Conservation (phyloP, 108 stramenopile species). For the Licmophora abbreviata region DNA sequence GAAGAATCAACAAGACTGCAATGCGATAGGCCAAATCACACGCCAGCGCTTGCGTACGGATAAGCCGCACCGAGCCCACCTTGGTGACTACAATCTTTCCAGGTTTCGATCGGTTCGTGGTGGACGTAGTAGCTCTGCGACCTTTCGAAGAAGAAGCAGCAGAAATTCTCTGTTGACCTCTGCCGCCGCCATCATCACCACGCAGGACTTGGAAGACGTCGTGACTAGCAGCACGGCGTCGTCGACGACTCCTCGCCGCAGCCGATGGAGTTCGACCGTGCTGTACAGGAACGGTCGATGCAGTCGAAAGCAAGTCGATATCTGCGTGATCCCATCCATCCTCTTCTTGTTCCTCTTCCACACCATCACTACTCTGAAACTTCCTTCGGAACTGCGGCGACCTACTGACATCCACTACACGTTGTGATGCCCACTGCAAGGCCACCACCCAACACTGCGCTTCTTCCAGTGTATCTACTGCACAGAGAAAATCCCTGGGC, state of each 20-base stretch:
- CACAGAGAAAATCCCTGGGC: conserved; percentile 72
- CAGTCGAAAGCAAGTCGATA: not conserved
- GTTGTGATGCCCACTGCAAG: conserved; percentile 54
- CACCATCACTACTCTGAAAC: not conserved
- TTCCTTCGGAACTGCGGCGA: not conserved
- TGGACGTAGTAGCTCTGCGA: not conserved
- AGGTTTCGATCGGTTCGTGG: not conserved
- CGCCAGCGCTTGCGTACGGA: conserved; percentile 8
- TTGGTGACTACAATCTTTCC: conserved; percentile 41
- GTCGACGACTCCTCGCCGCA: too few species aligned
- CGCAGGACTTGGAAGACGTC: too few species aligned
- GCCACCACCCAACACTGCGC: conserved; percentile 80
- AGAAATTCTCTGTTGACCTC: not conserved
- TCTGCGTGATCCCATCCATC: not conserved
- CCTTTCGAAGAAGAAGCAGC: not conserved
- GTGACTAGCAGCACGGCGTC: too few species aligned
- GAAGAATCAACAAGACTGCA: conserved; percentile 28
- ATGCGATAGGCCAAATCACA: conserved; percentile 63
- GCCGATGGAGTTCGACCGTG: too few species aligned
- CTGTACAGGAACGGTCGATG: not conserved
- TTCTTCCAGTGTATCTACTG: conserved; percentile 66
- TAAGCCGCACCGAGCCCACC: conserved; percentile 16
- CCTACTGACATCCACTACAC: conserved; percentile 6
- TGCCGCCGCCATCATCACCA: too few species aligned
- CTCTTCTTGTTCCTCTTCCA: not conserved